phyloP scores from a whole-genome alignment of 352 stramenopile genomes.

The Phytopythium kandeliae region DNA sequence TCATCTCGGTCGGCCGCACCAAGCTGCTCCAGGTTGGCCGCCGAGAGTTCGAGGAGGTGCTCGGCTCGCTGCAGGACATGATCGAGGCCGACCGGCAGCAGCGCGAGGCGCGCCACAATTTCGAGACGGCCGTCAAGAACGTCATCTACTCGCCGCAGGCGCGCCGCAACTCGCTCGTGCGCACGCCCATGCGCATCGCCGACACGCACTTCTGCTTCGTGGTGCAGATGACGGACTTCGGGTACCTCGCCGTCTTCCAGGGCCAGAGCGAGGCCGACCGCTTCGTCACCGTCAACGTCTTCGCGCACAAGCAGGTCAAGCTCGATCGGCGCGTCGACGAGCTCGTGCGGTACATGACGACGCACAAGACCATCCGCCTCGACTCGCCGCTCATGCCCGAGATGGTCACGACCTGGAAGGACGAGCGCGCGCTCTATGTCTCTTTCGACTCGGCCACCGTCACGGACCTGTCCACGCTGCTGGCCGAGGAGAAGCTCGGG shows the following conservation, averaged over 20 bases:
- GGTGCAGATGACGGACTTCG: slow-evolving; percentile 71
- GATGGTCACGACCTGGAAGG: slow-evolving; percentile 74
- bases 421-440: slow-evolving; percentile 75
- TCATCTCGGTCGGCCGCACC: slow-evolving; percentile 86
- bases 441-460: slow-evolving; percentile 71
- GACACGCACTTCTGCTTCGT: slow-evolving; percentile 72
- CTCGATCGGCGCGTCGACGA: slow-evolving; percentile 67
- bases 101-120: slow-evolving; percentile 75
- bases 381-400: slow-evolving; percentile 66
- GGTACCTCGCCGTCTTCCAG: slow-evolving; percentile 69
- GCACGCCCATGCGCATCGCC: slow-evolving; percentile 38
- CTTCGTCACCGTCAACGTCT: slow-evolving; percentile 76
- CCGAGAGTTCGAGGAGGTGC: slow-evolving; percentile 94
- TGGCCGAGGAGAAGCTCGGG: slow-evolving; percentile 48
- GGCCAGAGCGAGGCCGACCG: slow-evolving; percentile 48
- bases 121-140: slow-evolving; percentile 81
- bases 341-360: slow-evolving; percentile 58
- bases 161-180: slow-evolving; percentile 41
- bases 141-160: slow-evolving; percentile 59
- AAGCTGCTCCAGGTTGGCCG: slow-evolving; percentile 88
- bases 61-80: slow-evolving; percentile 92
- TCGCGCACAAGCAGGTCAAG: slow-evolving; percentile 65
- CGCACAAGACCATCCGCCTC: slow-evolving; percentile 60
- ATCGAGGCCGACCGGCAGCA: slow-evolving; percentile 80
- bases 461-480: slow-evolving; percentile 51